phyloP scores from a whole-genome alignment of 1,284 basidiomycete genomes.

The Rhodotorula sp. region DNA sequence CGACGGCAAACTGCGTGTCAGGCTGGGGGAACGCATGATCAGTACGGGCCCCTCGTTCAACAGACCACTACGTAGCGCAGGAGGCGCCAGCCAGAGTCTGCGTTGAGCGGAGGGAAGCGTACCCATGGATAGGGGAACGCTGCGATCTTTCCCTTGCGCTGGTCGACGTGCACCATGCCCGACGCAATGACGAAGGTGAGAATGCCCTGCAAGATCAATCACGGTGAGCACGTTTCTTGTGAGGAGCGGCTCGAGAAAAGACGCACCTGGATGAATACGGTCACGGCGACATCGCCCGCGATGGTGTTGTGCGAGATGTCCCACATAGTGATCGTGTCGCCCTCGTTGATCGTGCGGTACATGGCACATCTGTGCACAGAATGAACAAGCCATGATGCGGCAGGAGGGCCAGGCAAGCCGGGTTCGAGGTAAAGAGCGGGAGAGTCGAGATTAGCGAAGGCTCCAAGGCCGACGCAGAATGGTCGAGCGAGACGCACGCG shows the following conservation, averaged over 20 bases:
- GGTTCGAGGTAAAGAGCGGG: no score
- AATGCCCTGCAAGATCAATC: slow-evolving; percentile 29
- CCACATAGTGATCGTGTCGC: slow-evolving; percentile 35
- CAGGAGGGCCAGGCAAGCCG: no score
- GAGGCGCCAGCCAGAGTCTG: background rate
- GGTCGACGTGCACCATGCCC: slow-evolving; percentile 45
- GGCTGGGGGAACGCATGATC: background rate
- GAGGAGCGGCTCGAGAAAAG: no score
- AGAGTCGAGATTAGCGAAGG: background rate
- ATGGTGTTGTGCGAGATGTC: slow-evolving; percentile 28
- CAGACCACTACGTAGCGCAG: background rate
- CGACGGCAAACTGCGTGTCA: slow-evolving; percentile 39
- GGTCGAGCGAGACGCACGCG: slow-evolving; percentile 29
- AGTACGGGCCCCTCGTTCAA: accelerated
- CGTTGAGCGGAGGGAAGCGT: background rate
- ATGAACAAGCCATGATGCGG: no score
- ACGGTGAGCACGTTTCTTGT: background rate
- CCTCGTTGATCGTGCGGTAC: slow-evolving; percentile 21
- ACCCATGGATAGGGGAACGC: slow-evolving; percentile 45
- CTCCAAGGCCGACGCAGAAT: background rate
- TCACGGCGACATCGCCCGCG: slow-evolving; percentile 43
- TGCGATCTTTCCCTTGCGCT: slow-evolving; percentile 39
- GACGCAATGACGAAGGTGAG: slow-evolving; percentile 45
- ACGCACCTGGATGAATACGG: slow-evolving; percentile 44
- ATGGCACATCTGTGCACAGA: slow-evolving; percentile 30